Evolutionary conservation across 768 basidiomycete species (phyloP), one percentile per base, ranked within the genome.

Genomic region (Psilocybe cyanescens): DNA sequence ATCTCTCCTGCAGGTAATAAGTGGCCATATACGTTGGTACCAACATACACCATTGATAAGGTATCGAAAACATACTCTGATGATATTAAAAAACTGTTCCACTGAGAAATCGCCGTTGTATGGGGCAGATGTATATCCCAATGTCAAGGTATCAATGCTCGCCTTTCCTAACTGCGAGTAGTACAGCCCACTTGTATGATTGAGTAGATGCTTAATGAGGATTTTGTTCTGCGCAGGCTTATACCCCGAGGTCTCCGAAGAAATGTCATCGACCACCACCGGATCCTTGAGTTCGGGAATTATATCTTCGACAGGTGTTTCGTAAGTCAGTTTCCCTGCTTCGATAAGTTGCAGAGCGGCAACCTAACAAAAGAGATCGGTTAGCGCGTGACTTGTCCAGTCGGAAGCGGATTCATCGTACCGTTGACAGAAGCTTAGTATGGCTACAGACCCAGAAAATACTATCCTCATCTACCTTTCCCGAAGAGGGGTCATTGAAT

Each of bases 371-470:
- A 37, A 48, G 37, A 60, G 44, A 39, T 30, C 53, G 46, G 57
- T 12, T 53, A n/a, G 49, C 17, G 2, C 24, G 24, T 24, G 24
- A 24, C 24, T 19, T 8, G 9, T 11, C 12, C 16, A 44, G 9
- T 16, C 33, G 29, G 8, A 44, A 44, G 7, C 4, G n/a, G 41
- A 44, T 12, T 44, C 11, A 8, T 44, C 41, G 9, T 52, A 75
- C 74, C 14, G 71, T 65, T 12, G 67, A 60, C 3, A 75, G 60
- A 6, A 75, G 49, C 54, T 77, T 77, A 1, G 74, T 74, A 60
- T 72, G 66, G 58, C 75, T 77, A 59, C 75, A 77, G n/a, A 74
- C 65, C 72, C 74, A 75, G 53, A 72, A 73, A 3, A 75, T 35
- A 44, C 64, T 73, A 5, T 74, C 65, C 12, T 68, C 65, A 39